phyloP scores from a whole-genome alignment of 352 stramenopile genomes.

The Globisporangium abappressorium region DNA sequence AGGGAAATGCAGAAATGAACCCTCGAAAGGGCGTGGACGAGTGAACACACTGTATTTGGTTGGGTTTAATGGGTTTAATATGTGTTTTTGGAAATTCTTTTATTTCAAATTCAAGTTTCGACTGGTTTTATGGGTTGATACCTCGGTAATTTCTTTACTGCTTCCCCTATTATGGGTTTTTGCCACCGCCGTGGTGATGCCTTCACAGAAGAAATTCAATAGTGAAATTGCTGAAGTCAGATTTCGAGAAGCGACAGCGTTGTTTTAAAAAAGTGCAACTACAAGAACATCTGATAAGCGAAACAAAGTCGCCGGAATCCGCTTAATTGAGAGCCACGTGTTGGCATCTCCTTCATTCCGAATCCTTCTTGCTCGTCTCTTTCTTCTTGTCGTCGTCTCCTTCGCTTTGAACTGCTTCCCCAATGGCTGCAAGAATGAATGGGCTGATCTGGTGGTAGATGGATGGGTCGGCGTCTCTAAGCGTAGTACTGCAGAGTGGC shows the following conservation, averaged over 20 bases:
- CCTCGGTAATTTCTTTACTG: too few species aligned
- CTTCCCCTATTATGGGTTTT: too few species aligned
- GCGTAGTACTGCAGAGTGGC: slow-evolving; percentile 97
- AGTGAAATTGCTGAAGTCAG: too few species aligned
- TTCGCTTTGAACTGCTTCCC: neutral
- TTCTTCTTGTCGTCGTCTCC: neutral
- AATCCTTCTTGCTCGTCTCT: neutral
- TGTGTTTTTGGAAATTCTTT: neutral
- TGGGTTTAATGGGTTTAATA: too few species aligned
- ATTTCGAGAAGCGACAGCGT: too few species aligned
- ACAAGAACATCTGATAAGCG: too few species aligned
- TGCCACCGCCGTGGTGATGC: too few species aligned
- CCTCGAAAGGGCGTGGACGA: neutral
- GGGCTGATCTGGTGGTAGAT: neutral
- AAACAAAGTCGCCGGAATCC: neutral
- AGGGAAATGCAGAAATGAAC: neutral
- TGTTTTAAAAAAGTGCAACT: too few species aligned
- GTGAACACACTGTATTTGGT: too few species aligned
- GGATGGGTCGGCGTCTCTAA: slow-evolving; percentile 39
- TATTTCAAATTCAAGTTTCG: too few species aligned
- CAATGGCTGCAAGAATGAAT: neutral
- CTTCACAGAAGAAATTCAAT: too few species aligned
- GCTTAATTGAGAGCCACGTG: neutral
- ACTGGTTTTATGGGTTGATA: too few species aligned
- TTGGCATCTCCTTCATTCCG: neutral